Evolutionary conservation across 2,329 filamentous ascomycete species (phyloP).

Genomic region (Xylaria multiplex): DNA sequence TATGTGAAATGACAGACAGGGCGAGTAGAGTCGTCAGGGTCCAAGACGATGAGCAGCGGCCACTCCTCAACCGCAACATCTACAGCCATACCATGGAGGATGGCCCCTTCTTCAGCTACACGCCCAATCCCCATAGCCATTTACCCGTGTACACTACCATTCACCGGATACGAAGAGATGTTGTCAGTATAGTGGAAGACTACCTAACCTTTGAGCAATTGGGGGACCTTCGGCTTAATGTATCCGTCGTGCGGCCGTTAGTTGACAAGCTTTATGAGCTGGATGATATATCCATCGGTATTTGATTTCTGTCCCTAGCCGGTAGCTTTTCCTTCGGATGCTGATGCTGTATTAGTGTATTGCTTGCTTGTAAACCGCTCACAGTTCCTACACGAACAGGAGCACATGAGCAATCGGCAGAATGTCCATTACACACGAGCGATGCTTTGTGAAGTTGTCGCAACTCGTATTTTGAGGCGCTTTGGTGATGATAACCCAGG

Average conservation of each 20-base stretch:
- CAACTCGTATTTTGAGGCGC: slow-evolving; percentile 78
- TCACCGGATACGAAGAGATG: slow-evolving; percentile 74
- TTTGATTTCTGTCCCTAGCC: slow-evolving; percentile 36
- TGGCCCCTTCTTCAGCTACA: slow-evolving; percentile 62
- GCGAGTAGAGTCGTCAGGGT: slow-evolving; percentile 38
- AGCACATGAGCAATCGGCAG: slow-evolving; percentile 78
- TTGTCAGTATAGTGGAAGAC: slow-evolving; percentile 70
- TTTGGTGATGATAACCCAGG: slow-evolving; percentile 82
- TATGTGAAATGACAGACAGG: slow-evolving; percentile 36
- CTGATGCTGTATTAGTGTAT: slow-evolving; percentile 67
- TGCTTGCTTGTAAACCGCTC: slow-evolving; percentile 84
- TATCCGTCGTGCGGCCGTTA: slow-evolving; percentile 79
- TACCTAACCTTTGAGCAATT: slow-evolving; percentile 78
- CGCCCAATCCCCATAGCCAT: slow-evolving; percentile 67
- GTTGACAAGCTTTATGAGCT: slow-evolving; percentile 85
- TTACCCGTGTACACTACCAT: slow-evolving; percentile 82
- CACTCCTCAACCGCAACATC: slow-evolving; percentile 52
- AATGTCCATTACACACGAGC: slow-evolving; percentile 84
- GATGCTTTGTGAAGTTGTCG: slow-evolving; percentile 81
- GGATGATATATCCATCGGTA: slow-evolving; percentile 81
- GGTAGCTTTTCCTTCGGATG: background rate
- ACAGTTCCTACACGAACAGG: slow-evolving; percentile 82
- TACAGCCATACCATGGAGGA: slow-evolving; percentile 52
- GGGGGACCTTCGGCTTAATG: slow-evolving; percentile 82
- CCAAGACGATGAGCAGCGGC: slow-evolving; percentile 48